phyloP scores from a whole-genome alignment of 805 yeast genomes.

The Metahyphopichia silvanorum region DNA sequence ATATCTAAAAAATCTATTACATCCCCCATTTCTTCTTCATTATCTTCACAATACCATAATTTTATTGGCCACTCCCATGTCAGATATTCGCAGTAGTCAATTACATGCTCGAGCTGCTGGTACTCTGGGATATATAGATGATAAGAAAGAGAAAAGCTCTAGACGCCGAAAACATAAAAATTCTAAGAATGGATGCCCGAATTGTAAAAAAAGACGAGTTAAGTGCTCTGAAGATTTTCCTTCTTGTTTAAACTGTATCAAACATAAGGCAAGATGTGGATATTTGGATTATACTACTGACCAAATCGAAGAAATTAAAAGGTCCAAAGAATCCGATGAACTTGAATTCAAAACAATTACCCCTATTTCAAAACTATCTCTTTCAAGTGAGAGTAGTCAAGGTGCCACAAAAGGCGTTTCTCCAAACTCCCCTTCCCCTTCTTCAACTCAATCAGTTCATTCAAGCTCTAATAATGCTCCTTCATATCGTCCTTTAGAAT shows the following conservation, averaged over 20 bases:
- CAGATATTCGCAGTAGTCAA: too few species aligned
- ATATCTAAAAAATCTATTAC: too few species aligned
- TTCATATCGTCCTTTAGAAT: not conserved
- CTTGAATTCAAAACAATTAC: constrained; percentile 2
- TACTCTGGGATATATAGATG: too few species aligned
- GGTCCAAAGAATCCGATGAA: constrained; percentile 11
- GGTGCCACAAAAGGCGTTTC: not conserved
- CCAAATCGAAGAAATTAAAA: constrained; percentile 25
- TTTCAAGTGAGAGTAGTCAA: too few species aligned
- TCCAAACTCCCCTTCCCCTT: not conserved
- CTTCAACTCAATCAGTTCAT: not conserved
- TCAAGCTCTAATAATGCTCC: not conserved
- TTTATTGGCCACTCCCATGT: too few species aligned
- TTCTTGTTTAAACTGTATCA: constrained; percentile 35
- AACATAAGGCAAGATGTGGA: constrained; percentile 38
- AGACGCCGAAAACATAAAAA: constrained; percentile 28
- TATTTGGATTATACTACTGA: constrained; percentile 32
- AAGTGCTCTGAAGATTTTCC: constrained; percentile 45
- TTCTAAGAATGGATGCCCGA: constrained; percentile 44
- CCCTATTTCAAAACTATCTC: not conserved
- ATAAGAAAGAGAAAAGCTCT: constrained; percentile 8
- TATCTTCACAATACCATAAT: too few species aligned
- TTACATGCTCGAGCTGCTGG: too few species aligned
- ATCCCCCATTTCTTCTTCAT: too few species aligned
- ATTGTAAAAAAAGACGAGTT: constrained; percentile 48